Percentiles rank a stretch among this genome's conserved stretches.
These are phyloP conservation scores for Leishmania tropica DNA, from an alignment of 208 protist genomes.

Conservation along the genomic window DNA sequence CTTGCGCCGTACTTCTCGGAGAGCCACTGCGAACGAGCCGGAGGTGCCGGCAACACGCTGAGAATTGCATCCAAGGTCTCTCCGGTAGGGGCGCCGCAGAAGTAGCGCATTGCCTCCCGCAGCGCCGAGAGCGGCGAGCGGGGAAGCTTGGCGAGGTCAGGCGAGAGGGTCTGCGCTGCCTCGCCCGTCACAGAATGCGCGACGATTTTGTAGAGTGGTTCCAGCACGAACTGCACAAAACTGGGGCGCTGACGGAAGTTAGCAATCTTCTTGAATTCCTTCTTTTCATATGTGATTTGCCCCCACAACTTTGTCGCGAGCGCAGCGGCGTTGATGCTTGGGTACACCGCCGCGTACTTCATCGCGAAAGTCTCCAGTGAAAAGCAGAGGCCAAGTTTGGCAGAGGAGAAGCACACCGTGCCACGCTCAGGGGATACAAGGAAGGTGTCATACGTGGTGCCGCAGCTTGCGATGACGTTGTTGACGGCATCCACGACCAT, in stretches of 20 bases:
- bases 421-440: slow-evolving; percentile 81
- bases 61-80: slow-evolving; percentile 73
- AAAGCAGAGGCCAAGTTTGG: slow-evolving; percentile 92
- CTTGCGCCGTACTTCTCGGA: slow-evolving; percentile 42
- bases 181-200: slow-evolving; percentile 73
- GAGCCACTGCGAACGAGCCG: slow-evolving; percentile 47
- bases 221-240: slow-evolving; percentile 99
- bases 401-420: slow-evolving; percentile 93
- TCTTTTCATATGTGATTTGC: slow-evolving; percentile 92
- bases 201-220: slow-evolving; percentile 99
- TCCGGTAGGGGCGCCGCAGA: slow-evolving; percentile 53
- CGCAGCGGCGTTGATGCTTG: slow-evolving; percentile 44
- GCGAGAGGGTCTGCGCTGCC: slow-evolving; percentile 45
- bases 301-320: slow-evolving; percentile 98
- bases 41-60: slow-evolving; percentile 50
- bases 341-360: slow-evolving; percentile 91
- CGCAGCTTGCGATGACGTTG: slow-evolving; percentile 76
- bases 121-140: slow-evolving; percentile 61
- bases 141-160: slow-evolving; percentile 51
- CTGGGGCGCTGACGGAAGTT: slow-evolving; percentile 76
- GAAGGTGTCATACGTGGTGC: slow-evolving; percentile 30
- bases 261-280: slow-evolving; percentile 59
- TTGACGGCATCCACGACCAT: slow-evolving; percentile 98
- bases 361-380: slow-evolving; percentile 95
- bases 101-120: slow-evolving; percentile 72